Evolutionary conservation across 192 early-diverging fungal genomes (phyloP).

Genomic region (Cetraspora pellucida): DNA sequence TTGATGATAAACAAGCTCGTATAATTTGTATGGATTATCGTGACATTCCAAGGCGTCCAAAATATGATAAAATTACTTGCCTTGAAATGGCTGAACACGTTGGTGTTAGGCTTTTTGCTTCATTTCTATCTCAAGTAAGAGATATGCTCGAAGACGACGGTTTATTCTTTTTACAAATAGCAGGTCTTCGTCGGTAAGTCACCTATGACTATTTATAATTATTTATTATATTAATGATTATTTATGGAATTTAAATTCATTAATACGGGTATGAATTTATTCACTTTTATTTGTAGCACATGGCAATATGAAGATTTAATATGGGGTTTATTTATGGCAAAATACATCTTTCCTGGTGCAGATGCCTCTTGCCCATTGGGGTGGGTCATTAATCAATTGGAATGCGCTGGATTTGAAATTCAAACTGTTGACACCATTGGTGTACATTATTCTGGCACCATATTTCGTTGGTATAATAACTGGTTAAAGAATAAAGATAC

Average conservation of each 20-base stretch:
- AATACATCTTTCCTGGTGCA: slow-evolving; percentile 98
- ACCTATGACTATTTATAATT: neutral
- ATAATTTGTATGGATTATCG: slow-evolving; percentile 97
- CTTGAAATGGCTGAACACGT: slow-evolving; percentile 99
- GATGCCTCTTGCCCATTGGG: slow-evolving; percentile 95
- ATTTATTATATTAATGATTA: too few relatives aligned
- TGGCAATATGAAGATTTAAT: slow-evolving; percentile 70
- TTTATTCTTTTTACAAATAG: slow-evolving; percentile 97
- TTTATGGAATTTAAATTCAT: neutral
- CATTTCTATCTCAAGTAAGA: slow-evolving; percentile 88
- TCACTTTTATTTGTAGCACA: slow-evolving; percentile 32
- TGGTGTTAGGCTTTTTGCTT: slow-evolving; percentile 87
- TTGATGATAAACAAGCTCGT: slow-evolving; percentile 68
- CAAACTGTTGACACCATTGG: slow-evolving; percentile 87
- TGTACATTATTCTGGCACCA: slow-evolving; percentile 96
- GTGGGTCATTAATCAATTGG: slow-evolving; percentile 94
- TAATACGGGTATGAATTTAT: neutral
- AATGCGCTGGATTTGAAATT: slow-evolving; percentile 93
- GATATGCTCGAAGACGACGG: slow-evolving; percentile 98
- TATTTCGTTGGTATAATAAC: slow-evolving; percentile 97
- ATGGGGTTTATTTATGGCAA: slow-evolving; percentile 97
- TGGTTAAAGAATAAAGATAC: slow-evolving; percentile 93
- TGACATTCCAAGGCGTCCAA: slow-evolving; percentile 85
- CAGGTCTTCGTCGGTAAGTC: slow-evolving; percentile 73
- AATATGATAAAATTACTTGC: slow-evolving; percentile 96